Base-by-base conservation (phyloP, 352 stramenopile species). In the Pythium grandisporangium region DNA sequence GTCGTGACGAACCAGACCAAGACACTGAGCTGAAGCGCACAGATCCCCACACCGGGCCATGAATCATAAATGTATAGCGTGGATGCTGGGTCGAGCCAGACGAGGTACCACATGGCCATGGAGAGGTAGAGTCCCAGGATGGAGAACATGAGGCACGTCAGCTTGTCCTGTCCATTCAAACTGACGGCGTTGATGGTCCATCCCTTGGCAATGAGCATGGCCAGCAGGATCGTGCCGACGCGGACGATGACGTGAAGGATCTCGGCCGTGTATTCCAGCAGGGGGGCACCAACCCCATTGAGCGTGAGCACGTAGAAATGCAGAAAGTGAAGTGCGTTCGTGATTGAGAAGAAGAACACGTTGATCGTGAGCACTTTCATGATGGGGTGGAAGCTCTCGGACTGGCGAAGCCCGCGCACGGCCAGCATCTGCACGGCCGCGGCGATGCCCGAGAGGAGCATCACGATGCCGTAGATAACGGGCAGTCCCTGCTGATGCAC, bases 41-140 rank as follows among this genome's bases (percentile, higher is more conserved):
- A 87, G 43, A 87, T 87, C 2, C 69, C 67, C 34, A 86, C 45
- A n/a, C 55, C 58, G 4, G 71, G 71, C 73, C 70, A 85, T 30
- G 73, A 90, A 44, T 90, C 77, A 54, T 84, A 87, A 20, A 90
- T 84, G 63, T 87, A 90, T 2, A 87, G 51, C 22, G 77, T 90
- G 12, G 77, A 87, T 5, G 73, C 69, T 5, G 73, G 73, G 42
- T 87, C 73, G 26, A 87, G 61, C 66, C 70, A 85, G 25, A 85
- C 50, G n/a, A 87, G 49, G 42, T 87, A 90, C 70, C 63, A 86
- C 73, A 85, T 85, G 6, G 77, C 73, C 65, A 87, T 73, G 10
- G 66, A 83, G 37, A 86, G 32, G 46, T 90, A 87, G 4, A 87
- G 59, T 11, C 58, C 71, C 1, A 87, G 55, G 45, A 81, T 63